Conservation (phyloP, 116 monocot species). For the Trichopus zeylanicus region DNA sequence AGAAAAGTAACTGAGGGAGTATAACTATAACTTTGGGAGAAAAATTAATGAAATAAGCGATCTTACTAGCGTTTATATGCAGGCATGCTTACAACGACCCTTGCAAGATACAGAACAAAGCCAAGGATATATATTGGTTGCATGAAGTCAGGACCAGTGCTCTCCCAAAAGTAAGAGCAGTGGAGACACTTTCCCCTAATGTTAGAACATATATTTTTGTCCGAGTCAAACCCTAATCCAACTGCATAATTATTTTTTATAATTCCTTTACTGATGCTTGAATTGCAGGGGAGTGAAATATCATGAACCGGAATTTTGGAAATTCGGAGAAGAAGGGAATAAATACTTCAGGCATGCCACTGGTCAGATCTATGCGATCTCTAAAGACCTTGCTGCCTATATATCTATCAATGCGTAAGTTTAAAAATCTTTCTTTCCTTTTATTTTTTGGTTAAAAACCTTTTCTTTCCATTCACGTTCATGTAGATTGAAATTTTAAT, state of each 20-base stretch:
- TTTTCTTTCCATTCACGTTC: background rate
- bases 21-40: too few species aligned
- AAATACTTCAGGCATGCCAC: constrained; percentile 85
- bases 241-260: too few species aligned
- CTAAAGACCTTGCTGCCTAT: constrained; percentile 77
- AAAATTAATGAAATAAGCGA: too few species aligned
- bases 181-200: background rate
- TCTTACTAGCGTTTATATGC: too few species aligned
- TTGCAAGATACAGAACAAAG: constrained; percentile 38
- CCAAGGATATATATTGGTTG: constrained; percentile 77
- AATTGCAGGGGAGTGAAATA: constrained; percentile 60
- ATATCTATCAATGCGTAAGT: constrained; percentile 78
- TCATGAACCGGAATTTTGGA: constrained; percentile 87
- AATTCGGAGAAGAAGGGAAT: constrained; percentile 86
- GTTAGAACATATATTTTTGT: background rate
- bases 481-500: too few species aligned
- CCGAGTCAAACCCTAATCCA: too few species aligned
- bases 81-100: constrained; percentile 62
- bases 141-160: constrained; percentile 92
- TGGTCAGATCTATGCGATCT: constrained; percentile 87
- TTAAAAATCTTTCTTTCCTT: background rate
- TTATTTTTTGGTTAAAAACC: background rate
- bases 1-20: too few species aligned
- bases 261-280: background rate
- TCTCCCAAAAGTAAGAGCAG: constrained; percentile 58